Evolutionary conservation across 148 eudicot species (phyloP).

Genomic region (Vaccinium corymbosum): DNA sequence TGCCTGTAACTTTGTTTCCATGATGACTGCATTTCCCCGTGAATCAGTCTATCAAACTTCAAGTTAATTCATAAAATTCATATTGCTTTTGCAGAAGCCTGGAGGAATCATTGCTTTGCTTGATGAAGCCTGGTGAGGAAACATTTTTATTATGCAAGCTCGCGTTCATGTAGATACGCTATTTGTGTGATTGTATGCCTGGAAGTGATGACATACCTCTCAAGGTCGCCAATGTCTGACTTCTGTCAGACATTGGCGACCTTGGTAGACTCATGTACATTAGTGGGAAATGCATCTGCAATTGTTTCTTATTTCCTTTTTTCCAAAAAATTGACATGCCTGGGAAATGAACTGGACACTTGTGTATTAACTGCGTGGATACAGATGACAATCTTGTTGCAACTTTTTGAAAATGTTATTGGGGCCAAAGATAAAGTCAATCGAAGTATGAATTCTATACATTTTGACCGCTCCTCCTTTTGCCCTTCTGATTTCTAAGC

Average conservation of each 20-base stretch:
- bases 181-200: background rate
- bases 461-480: background rate
- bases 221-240: background rate
- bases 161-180: background rate
- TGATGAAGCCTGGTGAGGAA: conserved; percentile 94
- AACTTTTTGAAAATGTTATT: background rate
- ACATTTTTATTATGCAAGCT: background rate
- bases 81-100: conserved; percentile 76
- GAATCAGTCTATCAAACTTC: background rate
- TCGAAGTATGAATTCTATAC: background rate
- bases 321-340: background rate
- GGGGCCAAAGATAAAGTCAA: background rate
- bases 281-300: background rate
- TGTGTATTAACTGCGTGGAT: background rate
- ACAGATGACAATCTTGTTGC: background rate
- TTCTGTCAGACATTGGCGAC: background rate
- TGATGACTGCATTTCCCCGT: background rate
- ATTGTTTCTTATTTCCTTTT: background rate
- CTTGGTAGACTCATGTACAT: background rate
- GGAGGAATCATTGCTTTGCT: conserved; percentile 96
- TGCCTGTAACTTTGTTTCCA: background rate
- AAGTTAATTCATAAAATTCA: background rate
- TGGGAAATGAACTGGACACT: background rate
- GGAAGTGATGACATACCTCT: conserved; percentile 1
- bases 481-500: conserved; percentile 1